Evolutionary conservation across 805 yeast genomes (phyloP).

Genomic region (Scheffersomyces spartinae): DNA sequence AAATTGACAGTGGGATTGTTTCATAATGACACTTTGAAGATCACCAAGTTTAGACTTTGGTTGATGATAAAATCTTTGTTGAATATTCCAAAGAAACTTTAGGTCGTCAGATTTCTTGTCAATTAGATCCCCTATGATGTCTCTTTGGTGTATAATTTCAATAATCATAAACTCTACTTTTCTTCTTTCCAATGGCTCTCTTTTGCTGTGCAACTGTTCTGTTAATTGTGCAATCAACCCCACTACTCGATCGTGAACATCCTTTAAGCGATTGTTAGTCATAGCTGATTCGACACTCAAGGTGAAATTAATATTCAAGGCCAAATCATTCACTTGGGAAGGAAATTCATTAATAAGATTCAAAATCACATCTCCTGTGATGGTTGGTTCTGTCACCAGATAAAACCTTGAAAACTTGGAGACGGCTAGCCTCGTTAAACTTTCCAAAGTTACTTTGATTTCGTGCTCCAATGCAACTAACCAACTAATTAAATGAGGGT

Average conservation of each 20-base stretch:
- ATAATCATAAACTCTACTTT: conserved; percentile 52
- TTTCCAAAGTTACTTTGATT: conserved; percentile 37
- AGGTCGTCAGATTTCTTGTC: conserved; percentile 3
- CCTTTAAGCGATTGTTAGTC: background rate
- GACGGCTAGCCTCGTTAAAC: conserved; percentile 18
- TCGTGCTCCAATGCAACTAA: conserved; percentile 44
- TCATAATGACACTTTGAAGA: conserved; percentile 27
- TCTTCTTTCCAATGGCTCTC: conserved; percentile 19
- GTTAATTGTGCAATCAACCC: conserved; percentile 17
- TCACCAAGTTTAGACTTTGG: conserved; percentile 10
- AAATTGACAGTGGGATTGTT: conserved; percentile 40
- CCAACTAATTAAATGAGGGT: conserved; percentile 48
- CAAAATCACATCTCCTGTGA: conserved; percentile 7
- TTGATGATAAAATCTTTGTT: conserved; percentile 38
- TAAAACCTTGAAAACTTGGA: conserved; percentile 5
- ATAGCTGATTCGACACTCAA: conserved; percentile 20
- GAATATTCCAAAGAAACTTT: conserved; percentile 35
- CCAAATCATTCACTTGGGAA: conserved; percentile 43
- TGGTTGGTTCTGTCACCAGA: conserved; percentile 1
- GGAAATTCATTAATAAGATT: conserved; percentile 33
- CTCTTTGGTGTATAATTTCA: conserved; percentile 52
- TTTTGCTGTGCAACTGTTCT: conserved; percentile 10
- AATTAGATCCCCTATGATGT: conserved; percentile 17
- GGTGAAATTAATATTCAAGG: conserved; percentile 52
- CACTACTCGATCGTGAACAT: conserved; percentile 1